These are phyloP conservation scores for Boletales sp. DNA, from an alignment of 768 basidiomycete genomes.

Conservation along the genomic window DNA sequence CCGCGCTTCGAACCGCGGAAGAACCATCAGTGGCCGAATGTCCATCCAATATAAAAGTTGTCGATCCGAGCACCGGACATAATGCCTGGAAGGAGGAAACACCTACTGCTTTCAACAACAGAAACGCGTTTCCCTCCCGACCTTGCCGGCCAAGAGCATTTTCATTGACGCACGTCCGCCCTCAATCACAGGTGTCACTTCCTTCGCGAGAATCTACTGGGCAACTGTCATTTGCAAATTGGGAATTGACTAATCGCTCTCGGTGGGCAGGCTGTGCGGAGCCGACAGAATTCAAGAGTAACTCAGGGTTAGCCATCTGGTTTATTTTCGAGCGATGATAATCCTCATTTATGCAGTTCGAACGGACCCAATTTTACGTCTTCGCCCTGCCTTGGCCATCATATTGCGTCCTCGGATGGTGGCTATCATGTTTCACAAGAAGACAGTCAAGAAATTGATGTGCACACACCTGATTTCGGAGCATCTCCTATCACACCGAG, in stretches of 20 bases:
- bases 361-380: constrained; percentile 5
- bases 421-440: constrained; percentile 9
- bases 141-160: constrained; percentile 26
- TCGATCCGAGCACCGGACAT: not conserved
- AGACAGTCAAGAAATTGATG: constrained; percentile 36
- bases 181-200: constrained; percentile 14
- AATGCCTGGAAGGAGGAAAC: constrained; percentile 15
- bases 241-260: constrained; percentile 23
- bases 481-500: constrained; percentile 49
- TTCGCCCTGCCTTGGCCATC: constrained; percentile 12
- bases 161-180: constrained; percentile 26
- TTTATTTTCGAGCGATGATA: constrained; percentile 1
- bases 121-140: constrained; percentile 5
- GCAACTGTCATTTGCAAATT: constrained; percentile 23
- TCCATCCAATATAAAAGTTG: not conserved
- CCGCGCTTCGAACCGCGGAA: constrained; percentile 5
- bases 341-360: constrained; percentile 10
- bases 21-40: not conserved
- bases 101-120: not conserved
- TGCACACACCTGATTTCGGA: constrained; percentile 42
- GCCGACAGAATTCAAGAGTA: constrained; percentile 8
- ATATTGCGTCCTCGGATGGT: constrained; percentile 18
- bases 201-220: constrained; percentile 28
- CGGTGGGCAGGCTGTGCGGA: constrained; percentile 18
- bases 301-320: constrained; percentile 12